Conservation (phyloP, 2,329 filamentous ascomycete species). For the Colletotrichum theobromicola region DNA sequence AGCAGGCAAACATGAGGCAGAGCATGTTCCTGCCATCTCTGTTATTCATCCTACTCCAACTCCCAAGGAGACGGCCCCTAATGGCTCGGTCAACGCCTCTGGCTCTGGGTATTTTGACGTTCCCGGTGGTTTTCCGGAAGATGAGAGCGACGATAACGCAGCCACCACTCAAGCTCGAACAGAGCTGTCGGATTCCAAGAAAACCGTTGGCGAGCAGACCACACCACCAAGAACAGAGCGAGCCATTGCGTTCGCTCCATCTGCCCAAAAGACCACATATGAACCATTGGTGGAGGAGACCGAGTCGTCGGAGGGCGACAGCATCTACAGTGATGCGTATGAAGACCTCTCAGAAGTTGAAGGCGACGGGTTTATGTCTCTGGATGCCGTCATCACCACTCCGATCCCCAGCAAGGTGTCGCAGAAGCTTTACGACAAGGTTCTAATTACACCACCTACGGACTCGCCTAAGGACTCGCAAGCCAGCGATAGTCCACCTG, state of each 20-base stretch:
- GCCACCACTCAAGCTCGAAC: conserved; percentile 11
- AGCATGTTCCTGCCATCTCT: conserved; percentile 46
- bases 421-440: conserved; percentile 19
- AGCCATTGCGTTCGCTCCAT: neutral
- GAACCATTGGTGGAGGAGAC: conserved; percentile 37
- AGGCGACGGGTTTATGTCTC: conserved; percentile 71
- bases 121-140: conserved; percentile 64
- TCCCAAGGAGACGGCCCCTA: conserved; percentile 13
- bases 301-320: conserved; percentile 51
- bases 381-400: conserved; percentile 65
- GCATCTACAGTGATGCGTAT: conserved; percentile 78
- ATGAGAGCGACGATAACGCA: conserved; percentile 31
- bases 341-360: conserved; percentile 73
- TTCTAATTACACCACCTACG: neutral
- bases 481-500: neutral
- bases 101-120: conserved; percentile 49
- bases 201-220: neutral
- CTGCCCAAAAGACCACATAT: neutral
- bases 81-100: conserved; percentile 8
- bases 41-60: conserved; percentile 50
- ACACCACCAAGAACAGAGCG: neutral
- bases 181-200: neutral
- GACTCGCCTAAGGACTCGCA: neutral
- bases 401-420: conserved; percentile 24
- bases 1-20: neutral